These are phyloP conservation scores for Cutaneotrichosporon mucoides DNA, from an alignment of 1,284 basidiomycete species.

Conservation along the genomic window DNA sequence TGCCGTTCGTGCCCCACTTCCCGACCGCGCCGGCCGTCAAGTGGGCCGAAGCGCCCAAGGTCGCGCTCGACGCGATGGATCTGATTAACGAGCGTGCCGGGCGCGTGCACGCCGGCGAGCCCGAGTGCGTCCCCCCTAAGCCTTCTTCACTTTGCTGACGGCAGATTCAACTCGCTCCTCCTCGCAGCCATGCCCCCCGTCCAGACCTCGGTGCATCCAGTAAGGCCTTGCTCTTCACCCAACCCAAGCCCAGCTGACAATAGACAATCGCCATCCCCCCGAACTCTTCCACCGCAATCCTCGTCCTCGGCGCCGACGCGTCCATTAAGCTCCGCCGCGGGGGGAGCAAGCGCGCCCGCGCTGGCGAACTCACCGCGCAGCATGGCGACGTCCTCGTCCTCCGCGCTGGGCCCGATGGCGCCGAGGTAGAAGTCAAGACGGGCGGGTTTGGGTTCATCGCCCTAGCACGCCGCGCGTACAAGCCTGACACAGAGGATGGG, in stretches of 20 bases:
- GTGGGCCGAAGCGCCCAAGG: constrained; percentile 21
- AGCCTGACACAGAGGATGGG: too few species aligned
- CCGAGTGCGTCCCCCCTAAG: constrained; percentile 15
- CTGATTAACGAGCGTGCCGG: constrained; percentile 36
- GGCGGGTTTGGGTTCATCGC: constrained; percentile 40
- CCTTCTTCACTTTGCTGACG: not conserved
- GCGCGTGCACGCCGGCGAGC: constrained; percentile 28
- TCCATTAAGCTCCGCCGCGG: constrained; percentile 5
- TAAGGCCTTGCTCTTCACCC: constrained; percentile 12
- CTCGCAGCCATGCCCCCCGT: constrained; percentile 31
- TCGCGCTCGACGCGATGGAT: constrained; percentile 24
- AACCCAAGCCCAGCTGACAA: not conserved
- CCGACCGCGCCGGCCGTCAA: constrained; percentile 20
- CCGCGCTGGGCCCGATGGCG: constrained; percentile 21
- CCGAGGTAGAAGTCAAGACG: constrained; percentile 31
- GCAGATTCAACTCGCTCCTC: constrained; percentile 32
- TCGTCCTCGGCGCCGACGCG: constrained; percentile 33
- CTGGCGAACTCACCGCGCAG: constrained; percentile 29
- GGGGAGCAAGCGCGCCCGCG: constrained; percentile 4
- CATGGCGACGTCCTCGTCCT: constrained; percentile 42
- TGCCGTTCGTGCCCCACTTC: constrained; percentile 20
- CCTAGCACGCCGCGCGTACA: constrained; percentile 8
- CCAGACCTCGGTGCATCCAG: constrained; percentile 18
- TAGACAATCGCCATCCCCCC: constrained; percentile 11
- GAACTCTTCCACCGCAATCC: constrained; percentile 16